These are phyloP conservation scores for Endotrypanum monterogeii DNA, from an alignment of 208 protist species.

Conservation along the genomic window DNA sequence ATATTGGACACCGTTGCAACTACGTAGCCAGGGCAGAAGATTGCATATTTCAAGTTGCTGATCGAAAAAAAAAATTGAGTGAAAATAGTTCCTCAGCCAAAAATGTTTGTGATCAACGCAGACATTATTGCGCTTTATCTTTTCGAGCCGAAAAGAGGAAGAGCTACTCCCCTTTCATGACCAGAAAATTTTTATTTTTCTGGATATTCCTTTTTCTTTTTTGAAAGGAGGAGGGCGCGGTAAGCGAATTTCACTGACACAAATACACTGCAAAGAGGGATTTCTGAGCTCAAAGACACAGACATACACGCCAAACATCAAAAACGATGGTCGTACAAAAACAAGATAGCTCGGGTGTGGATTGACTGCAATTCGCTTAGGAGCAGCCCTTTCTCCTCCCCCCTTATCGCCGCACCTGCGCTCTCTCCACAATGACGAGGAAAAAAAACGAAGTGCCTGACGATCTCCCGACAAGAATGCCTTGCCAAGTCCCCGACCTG, in stretches of 20 bases:
- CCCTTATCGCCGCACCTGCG: not conserved
- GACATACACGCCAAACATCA: not conserved
- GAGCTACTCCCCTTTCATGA: not conserved
- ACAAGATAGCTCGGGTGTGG: not conserved
- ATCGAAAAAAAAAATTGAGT: not conserved
- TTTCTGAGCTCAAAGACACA: not conserved
- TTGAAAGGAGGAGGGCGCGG: not conserved
- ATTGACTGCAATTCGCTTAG: not conserved
- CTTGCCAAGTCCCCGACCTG: not conserved
- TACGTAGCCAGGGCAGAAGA: not conserved
- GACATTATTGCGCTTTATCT: not conserved
- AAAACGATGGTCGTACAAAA: not conserved
- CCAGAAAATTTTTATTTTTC: too few relatives aligned
- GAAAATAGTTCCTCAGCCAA: not conserved
- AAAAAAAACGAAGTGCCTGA: not conserved
- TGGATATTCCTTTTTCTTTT: not conserved
- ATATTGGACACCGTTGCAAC: too few relatives aligned
- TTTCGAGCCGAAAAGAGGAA: too few relatives aligned
- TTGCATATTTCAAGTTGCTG: not conserved
- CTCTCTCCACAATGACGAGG: not conserved
- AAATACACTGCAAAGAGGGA: not conserved
- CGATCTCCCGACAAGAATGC: not conserved
- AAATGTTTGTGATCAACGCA: not conserved
- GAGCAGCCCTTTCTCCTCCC: not conserved
- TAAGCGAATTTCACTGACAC: not conserved